A percentile compares a stretch with the other conserved stretches of the same genome.
Conservation (phyloP, 2,329 filamentous ascomycete genomes). For the Ceratocystis eucalypticola region DNA sequence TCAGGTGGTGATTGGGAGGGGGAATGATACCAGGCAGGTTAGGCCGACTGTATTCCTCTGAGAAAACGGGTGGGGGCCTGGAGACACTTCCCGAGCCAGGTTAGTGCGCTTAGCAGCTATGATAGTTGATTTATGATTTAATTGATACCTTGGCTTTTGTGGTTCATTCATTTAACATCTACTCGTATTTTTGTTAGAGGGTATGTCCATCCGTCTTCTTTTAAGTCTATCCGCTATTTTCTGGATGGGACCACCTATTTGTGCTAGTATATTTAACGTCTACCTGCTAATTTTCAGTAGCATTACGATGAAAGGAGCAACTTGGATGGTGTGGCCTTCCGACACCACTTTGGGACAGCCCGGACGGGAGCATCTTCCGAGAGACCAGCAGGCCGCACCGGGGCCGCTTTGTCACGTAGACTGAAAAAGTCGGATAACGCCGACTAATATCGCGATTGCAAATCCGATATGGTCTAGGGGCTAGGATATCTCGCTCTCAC, state of each 20-base stretch:
- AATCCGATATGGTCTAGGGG: conserved; percentile 20
- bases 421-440: too few species aligned
- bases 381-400: not conserved
- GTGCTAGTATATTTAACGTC: too few species aligned
- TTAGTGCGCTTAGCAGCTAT: too few species aligned
- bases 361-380: not conserved
- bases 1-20: conserved; percentile 12
- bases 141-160: not conserved
- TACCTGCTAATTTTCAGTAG: too few species aligned
- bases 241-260: not conserved
- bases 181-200: not conserved
- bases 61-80: not conserved
- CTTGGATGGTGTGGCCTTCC: not conserved
- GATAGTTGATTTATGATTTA: not conserved
- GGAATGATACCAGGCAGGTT: not conserved
- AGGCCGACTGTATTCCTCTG: not conserved
- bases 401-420: not conserved
- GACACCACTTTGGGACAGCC: not conserved
- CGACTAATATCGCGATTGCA: not conserved
- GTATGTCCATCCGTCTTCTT: not conserved
- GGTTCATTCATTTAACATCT: not conserved
- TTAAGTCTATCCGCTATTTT: not conserved
- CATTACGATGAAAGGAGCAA: too few species aligned
- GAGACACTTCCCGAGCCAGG: too few species aligned
- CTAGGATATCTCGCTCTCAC: conserved; percentile 21